A percentile compares a stretch with the other conserved stretches of the same genome.
Conservation (phyloP, 2,329 filamentous ascomycete genomes). For the Chaetomiaceae sp. region DNA sequence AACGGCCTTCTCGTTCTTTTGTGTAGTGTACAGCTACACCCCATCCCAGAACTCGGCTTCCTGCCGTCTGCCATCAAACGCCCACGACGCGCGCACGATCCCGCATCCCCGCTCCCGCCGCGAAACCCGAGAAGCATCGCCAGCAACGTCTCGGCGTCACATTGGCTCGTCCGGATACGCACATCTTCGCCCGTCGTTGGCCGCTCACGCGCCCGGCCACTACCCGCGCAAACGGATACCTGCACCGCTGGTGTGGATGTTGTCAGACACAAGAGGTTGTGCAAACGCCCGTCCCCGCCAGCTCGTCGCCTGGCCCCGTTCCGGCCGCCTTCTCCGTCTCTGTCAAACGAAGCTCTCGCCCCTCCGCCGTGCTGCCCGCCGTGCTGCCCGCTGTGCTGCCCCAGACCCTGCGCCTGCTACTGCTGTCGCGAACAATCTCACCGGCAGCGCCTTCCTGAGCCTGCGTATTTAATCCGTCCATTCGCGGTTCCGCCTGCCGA, state of each 20-base stretch:
- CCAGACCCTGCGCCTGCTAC: conserved; percentile 3
- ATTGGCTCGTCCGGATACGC: conserved; percentile 21
- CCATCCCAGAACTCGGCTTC: too few species aligned
- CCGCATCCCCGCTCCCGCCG: conserved; percentile 13
- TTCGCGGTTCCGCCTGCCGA: conserved; percentile 19
- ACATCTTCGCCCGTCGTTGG: conserved; percentile 14
- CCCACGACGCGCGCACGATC: conserved; percentile 5
- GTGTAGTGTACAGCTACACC: too few species aligned
- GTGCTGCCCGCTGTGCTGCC: conserved; percentile 6
- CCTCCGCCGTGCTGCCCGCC: background rate
- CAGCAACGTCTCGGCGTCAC: conserved; percentile 23
- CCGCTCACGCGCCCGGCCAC: conserved; percentile 18
- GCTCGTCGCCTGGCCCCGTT: conserved; percentile 1
- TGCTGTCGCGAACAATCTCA: background rate
- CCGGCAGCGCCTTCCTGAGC: conserved; percentile 8
- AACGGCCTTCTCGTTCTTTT: background rate
- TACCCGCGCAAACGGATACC: conserved; percentile 26
- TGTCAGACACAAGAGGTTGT: conserved; percentile 24
- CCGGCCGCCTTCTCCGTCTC: conserved; percentile 1
- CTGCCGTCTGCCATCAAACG: background rate
- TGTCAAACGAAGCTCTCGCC: background rate
- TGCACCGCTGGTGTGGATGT: conserved; percentile 28
- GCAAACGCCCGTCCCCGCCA: conserved; percentile 22
- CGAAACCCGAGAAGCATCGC: conserved; percentile 15
- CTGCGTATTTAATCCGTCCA: conserved; percentile 21